Percentiles rank a stretch among this genome's conserved stretches.
Evolutionary conservation across 495 filamentous ascomycete genomes (phyloP).

Genomic region (Aspergillus incahuasiensis): DNA sequence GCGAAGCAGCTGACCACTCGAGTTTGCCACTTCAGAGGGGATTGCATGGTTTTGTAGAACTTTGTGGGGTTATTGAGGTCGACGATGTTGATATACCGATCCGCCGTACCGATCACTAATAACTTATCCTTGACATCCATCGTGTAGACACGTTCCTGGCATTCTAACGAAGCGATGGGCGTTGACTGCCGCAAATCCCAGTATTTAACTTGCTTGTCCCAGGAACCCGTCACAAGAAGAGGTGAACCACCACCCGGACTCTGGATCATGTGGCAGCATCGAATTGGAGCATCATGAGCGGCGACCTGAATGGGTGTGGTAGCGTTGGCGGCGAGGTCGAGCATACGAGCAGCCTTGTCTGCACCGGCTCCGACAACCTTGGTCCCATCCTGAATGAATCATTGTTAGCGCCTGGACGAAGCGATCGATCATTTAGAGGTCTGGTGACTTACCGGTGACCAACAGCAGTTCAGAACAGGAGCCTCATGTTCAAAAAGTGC

Average conservation of each 20-base stretch:
- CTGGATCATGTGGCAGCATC: constrained; percentile 69
- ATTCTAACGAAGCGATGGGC: constrained; percentile 60
- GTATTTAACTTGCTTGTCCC: constrained; percentile 95
- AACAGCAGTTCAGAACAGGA: constrained; percentile 73
- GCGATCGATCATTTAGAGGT: constrained; percentile 6
- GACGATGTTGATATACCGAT: constrained; percentile 83
- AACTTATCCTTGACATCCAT: constrained; percentile 78
- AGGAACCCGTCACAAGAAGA: constrained; percentile 82
- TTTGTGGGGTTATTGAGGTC: constrained; percentile 72
- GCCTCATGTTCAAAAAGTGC: constrained; percentile 72
- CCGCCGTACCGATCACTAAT: constrained; percentile 79
- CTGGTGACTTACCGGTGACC: constrained; percentile 67
- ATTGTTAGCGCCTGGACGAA: neutral
- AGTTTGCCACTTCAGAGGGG: constrained; percentile 85
- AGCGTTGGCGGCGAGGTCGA: constrained; percentile 61
- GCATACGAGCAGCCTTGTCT: constrained; percentile 75
- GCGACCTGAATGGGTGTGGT: constrained; percentile 59
- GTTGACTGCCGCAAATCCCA: constrained; percentile 76
- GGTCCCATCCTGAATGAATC: constrained; percentile 50
- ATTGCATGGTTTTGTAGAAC: constrained; percentile 79
- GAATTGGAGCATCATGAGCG: constrained; percentile 75
- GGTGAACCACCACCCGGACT: constrained; percentile 49
- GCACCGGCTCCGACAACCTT: constrained; percentile 81
- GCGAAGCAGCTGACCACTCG: constrained; percentile 78
- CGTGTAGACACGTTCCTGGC: constrained; percentile 78